phyloP scores from a whole-genome alignment of 768 basidiomycete species.

The Epithele typhae region DNA sequence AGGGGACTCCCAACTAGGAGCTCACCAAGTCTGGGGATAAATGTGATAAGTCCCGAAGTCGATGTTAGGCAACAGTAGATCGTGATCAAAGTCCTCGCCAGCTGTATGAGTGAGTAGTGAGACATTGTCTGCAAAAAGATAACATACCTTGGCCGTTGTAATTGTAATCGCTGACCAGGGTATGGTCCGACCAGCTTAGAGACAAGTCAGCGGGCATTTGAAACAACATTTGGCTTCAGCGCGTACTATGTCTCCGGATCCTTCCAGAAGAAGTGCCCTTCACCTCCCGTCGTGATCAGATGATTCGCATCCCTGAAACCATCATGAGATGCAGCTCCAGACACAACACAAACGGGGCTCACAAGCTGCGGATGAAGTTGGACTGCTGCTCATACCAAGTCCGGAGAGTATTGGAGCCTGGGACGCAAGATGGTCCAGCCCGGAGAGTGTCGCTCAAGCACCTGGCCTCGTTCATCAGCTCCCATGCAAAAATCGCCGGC shows the following conservation, averaged over 20 bases:
- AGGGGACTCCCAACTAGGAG: neutral
- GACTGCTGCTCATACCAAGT: constrained; percentile 52
- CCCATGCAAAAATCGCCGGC: constrained; percentile 29
- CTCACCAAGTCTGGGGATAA: constrained; percentile 22
- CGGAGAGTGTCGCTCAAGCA: constrained; percentile 48
- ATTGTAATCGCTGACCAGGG: constrained; percentile 47
- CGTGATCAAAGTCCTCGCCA: constrained; percentile 51
- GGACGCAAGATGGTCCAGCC: constrained; percentile 42
- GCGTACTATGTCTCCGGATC: constrained; percentile 32
- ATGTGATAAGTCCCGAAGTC: constrained; percentile 48
- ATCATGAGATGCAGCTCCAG: no score
- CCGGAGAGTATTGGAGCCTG: constrained; percentile 40
- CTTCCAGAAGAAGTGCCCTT: constrained; percentile 52
- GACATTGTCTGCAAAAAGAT: no score
- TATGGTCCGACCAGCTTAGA: constrained; percentile 37
- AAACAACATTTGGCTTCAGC: no score
- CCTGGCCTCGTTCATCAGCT: constrained; percentile 52
- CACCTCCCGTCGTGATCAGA: constrained; percentile 52
- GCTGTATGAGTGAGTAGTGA: no score
- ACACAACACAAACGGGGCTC: constrained; percentile 16
- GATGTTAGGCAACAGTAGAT: constrained; percentile 44
- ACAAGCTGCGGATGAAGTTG: constrained; percentile 48
- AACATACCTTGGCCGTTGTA: constrained; percentile 50
- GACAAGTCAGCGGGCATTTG: no score
- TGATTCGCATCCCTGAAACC: constrained; percentile 48